Conservation (phyloP, 2,329 filamentous ascomycete genomes). For the Aschersonia sp. region DNA sequence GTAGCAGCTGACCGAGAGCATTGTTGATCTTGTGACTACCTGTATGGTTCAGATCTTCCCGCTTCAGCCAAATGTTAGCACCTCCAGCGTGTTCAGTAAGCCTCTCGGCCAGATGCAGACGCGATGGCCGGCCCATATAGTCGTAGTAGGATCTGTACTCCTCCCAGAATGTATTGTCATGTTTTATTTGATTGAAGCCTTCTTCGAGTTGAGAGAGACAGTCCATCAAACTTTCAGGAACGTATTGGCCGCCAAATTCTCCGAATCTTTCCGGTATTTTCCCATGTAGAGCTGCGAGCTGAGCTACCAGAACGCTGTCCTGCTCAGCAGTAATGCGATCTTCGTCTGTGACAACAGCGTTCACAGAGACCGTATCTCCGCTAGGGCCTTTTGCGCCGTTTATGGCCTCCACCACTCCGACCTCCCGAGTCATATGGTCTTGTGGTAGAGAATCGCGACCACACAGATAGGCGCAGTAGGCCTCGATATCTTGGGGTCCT, state of each 20-base stretch:
- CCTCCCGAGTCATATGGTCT: conserved; percentile 41
- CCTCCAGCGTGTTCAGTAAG: conserved; percentile 82
- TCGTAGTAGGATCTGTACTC: conserved; percentile 93
- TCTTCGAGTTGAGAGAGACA: conserved; percentile 81
- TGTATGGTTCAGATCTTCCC: conserved; percentile 95
- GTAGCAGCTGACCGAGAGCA: conserved; percentile 79
- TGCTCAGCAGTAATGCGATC: conserved; percentile 44
- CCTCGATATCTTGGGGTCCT: conserved; percentile 55
- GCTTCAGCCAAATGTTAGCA: conserved; percentile 94
- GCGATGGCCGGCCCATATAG: conserved; percentile 91
- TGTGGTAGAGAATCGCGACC: conserved; percentile 26
- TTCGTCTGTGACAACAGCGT: conserved; percentile 50
- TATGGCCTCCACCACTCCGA: conserved; percentile 56
- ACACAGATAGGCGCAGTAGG: conserved; percentile 64
- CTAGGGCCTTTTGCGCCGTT: conserved; percentile 30
- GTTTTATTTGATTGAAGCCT: conserved; percentile 75
- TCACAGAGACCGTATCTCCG: conserved; percentile 33
- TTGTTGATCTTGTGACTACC: conserved; percentile 99
- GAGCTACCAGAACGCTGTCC: conserved; percentile 55
- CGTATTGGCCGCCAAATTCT: conserved; percentile 93
- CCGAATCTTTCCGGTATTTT: conserved; percentile 79
- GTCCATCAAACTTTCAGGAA: conserved; percentile 96
- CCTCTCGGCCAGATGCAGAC: conserved; percentile 76
- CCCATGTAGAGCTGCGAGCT: conserved; percentile 70
- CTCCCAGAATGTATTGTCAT: conserved; percentile 90